Evolutionary conservation across 495 filamentous ascomycete species (phyloP).

Genomic region (Lineolata rhizophorae): DNA sequence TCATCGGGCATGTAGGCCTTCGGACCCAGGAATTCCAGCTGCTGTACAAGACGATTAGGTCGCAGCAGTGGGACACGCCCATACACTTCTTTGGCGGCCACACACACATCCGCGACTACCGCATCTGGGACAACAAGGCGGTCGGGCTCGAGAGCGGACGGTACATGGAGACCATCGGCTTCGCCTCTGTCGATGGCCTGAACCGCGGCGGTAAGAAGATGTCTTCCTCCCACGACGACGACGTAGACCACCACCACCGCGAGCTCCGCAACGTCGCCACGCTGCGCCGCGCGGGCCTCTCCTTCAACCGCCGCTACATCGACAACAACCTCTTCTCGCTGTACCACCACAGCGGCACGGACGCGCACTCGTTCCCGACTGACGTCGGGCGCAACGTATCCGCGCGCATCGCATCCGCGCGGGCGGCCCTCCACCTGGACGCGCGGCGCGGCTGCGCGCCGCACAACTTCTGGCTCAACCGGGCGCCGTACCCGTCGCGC

Average conservation of each 20-base stretch:
- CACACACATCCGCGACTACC: constrained; percentile 72
- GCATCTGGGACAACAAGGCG: constrained; percentile 56
- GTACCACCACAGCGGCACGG: constrained; percentile 55
- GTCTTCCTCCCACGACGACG: constrained; percentile 8
- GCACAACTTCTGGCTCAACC: constrained; percentile 54
- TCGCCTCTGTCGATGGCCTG: constrained; percentile 67
- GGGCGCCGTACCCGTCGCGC: constrained; percentile 43
- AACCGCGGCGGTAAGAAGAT: constrained; percentile 17
- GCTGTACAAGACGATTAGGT: constrained; percentile 59
- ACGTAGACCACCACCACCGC: background rate
- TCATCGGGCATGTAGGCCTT: constrained; percentile 71
- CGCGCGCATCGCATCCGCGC: constrained; percentile 41
- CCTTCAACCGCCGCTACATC: constrained; percentile 56
- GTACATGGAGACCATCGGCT: constrained; percentile 96
- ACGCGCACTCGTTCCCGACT: constrained; percentile 53
- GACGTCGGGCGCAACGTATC: constrained; percentile 54
- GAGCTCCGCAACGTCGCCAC: too few relatives aligned
- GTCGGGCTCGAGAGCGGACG: constrained; percentile 75
- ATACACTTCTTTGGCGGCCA: constrained; percentile 93
- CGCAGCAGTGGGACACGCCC: constrained; percentile 53
- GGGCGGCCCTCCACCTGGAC: constrained; percentile 51
- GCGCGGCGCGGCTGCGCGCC: constrained; percentile 64
- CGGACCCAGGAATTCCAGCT: constrained; percentile 53
- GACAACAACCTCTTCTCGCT: constrained; percentile 85
- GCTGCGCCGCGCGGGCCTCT: too few relatives aligned